phyloP scores from a whole-genome alignment of 1,139 yeast species.

The Trichomonascaceae sp. region DNA sequence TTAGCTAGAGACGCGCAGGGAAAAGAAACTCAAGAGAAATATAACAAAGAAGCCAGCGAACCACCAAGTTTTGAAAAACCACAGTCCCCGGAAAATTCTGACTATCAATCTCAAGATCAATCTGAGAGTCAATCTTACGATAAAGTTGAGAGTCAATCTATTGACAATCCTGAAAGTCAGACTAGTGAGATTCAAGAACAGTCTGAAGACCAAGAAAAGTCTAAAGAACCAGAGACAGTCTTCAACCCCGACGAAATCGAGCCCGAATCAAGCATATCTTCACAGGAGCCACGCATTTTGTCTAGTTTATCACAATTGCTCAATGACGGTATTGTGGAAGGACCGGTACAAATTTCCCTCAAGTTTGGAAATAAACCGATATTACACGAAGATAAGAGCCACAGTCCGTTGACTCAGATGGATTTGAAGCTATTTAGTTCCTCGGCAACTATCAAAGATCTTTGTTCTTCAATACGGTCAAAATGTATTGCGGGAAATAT shows the following conservation, averaged over 20 bases:
- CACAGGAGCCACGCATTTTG: background rate
- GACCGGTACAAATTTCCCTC: background rate
- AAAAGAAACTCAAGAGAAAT: background rate
- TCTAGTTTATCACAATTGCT: background rate
- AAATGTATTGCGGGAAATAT: background rate
- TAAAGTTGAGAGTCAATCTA: background rate
- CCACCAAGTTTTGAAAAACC: background rate
- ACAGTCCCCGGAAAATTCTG: background rate
- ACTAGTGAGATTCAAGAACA: background rate
- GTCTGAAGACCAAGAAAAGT: background rate
- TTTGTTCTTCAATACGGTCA: background rate
- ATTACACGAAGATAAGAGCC: background rate
- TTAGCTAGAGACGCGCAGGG: background rate
- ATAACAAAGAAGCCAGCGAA: background rate
- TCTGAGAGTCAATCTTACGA: background rate
- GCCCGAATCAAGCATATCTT: background rate
- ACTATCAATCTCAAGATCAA: background rate
- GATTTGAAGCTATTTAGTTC: background rate
- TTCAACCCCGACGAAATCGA: background rate
- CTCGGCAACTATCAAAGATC: background rate
- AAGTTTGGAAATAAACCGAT: background rate
- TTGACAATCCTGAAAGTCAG: background rate
- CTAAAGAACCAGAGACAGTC: background rate
- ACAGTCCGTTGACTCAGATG: background rate
- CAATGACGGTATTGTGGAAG: background rate